phyloP scores from a whole-genome alignment of 2,329 filamentous ascomycete species.

The Fusarium globosum region DNA sequence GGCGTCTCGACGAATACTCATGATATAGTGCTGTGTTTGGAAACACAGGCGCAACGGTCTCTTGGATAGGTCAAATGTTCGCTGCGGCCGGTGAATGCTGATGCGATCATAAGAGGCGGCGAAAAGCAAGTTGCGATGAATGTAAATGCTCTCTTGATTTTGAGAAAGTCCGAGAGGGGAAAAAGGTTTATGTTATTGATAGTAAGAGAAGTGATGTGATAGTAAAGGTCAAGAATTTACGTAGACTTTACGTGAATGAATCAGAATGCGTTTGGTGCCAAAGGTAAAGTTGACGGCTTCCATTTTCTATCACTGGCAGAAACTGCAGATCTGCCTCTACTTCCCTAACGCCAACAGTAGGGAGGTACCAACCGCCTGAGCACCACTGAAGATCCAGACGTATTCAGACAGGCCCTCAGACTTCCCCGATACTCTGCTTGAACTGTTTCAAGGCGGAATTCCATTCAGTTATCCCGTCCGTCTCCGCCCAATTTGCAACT shows the following conservation, averaged over 20 bases:
- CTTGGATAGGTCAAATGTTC: not conserved
- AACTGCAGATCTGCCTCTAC: not conserved
- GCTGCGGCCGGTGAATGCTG: not conserved
- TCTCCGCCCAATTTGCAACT: conserved; percentile 57
- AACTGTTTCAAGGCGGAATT: conserved; percentile 59
- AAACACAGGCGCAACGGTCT: not conserved
- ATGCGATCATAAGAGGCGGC: not conserved
- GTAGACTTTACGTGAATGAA: not conserved
- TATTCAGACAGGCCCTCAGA: not conserved
- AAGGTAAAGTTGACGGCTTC: not conserved
- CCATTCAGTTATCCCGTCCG: conserved; percentile 61
- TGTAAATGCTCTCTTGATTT: not conserved
- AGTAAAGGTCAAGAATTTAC: not conserved
- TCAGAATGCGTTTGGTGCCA: not conserved
- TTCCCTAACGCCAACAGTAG: not conserved
- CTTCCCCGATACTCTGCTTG: conserved; percentile 51
- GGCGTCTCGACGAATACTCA: conserved; percentile 11
- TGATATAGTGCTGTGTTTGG: not conserved
- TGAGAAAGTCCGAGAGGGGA: not conserved
- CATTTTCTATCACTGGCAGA: conserved; percentile 8
- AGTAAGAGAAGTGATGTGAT: not conserved
- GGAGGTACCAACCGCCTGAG: not conserved
- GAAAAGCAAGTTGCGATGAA: not conserved
- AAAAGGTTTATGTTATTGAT: not conserved
- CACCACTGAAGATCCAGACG: not conserved